phyloP scores from a whole-genome alignment of 2,329 filamentous ascomycete genomes.

The Neofusicoccum laricinum region DNA sequence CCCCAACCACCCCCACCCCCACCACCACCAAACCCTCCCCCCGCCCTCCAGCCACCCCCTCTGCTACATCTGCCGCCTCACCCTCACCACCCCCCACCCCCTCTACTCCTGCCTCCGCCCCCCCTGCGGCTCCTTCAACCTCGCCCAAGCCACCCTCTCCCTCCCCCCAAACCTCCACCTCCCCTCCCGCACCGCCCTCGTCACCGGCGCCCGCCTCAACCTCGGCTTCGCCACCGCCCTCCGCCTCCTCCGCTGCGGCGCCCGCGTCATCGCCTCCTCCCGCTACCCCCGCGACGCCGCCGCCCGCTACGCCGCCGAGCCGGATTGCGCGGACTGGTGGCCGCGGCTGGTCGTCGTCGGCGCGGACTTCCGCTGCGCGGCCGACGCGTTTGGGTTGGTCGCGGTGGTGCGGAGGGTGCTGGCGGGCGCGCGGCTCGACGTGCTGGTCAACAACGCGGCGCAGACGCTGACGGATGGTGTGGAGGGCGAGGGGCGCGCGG shows the following conservation, averaged over 20 bases:
- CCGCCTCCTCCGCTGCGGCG: conserved; percentile 35
- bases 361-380: conserved; percentile 33
- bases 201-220: conserved; percentile 37
- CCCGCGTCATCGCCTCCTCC: conserved; percentile 35
- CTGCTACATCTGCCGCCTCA: conserved; percentile 36
- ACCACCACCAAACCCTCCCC: neutral
- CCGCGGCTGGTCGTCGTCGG: conserved; percentile 29
- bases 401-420: conserved; percentile 22
- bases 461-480: conserved; percentile 35
- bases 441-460: conserved; percentile 41
- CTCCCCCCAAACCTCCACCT: conserved; percentile 22
- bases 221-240: conserved; percentile 34
- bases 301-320: conserved; percentile 25
- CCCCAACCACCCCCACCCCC: neutral
- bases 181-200: conserved; percentile 25
- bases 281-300: conserved; percentile 37
- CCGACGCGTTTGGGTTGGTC: conserved; percentile 32
- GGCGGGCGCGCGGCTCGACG: conserved; percentile 23
- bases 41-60: too few species aligned
- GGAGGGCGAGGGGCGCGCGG: neutral
- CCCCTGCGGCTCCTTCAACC: conserved; percentile 36
- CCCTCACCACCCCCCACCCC: conserved; percentile 20
- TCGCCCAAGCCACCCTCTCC: conserved; percentile 27
- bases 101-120: conserved; percentile 32
- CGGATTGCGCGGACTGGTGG: conserved; percentile 22